phyloP scores from a whole-genome alignment of 108 stramenopile species.

The Stephanodiscus minutulus region DNA sequence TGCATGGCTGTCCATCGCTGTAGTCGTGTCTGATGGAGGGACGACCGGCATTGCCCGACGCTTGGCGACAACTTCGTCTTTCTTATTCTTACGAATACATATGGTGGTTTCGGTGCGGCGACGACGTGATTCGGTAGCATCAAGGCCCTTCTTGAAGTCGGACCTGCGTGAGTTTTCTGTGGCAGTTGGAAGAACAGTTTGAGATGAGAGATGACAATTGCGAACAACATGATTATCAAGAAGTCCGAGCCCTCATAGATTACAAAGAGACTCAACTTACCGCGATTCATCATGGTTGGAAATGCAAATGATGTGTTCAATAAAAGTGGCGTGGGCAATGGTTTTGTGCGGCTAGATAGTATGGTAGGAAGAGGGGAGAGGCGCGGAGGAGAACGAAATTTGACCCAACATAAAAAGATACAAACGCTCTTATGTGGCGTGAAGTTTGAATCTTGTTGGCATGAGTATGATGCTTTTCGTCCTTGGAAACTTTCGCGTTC shows the following conservation, averaged over 20 bases:
- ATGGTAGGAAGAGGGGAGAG: too few species aligned
- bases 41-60: slow-evolving; percentile 43
- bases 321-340: background rate
- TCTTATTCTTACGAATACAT: slow-evolving; percentile 76
- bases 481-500: too few species aligned
- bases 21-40: slow-evolving; percentile 4
- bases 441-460: too few species aligned
- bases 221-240: background rate
- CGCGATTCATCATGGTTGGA: slow-evolving; percentile 5
- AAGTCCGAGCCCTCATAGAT: background rate
- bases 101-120: slow-evolving; percentile 75
- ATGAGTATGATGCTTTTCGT: too few species aligned
- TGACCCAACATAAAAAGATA: too few species aligned
- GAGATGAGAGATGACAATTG: background rate
- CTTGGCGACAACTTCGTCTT: slow-evolving; percentile 71
- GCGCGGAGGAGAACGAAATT: too few species aligned
- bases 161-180: slow-evolving; percentile 23
- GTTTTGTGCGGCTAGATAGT: background rate
- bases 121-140: slow-evolving; percentile 51
- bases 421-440: too few species aligned
- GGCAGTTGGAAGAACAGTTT: background rate
- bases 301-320: background rate
- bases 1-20: background rate
- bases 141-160: slow-evolving; percentile 49
- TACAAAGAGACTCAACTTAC: slow-evolving; percentile 1